phyloP scores from a whole-genome alignment of 768 basidiomycete genomes.

The Suillus subalutaceus region DNA sequence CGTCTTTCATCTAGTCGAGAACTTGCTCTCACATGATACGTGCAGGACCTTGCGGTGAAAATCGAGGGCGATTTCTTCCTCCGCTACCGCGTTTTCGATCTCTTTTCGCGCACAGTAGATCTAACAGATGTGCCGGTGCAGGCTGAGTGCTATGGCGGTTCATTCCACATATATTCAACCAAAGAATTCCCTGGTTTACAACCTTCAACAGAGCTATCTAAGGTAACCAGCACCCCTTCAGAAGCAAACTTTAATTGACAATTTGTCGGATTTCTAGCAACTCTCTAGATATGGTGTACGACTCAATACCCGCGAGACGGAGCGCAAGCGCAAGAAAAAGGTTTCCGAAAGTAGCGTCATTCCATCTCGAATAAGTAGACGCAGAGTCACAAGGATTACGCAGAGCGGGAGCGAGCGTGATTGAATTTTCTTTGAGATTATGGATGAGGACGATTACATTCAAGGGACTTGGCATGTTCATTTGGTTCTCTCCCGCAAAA shows the following conservation, averaged over 20 bases:
- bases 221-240: constrained; percentile 39
- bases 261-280: constrained; percentile 24
- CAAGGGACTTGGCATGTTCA: not conserved
- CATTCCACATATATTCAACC: constrained; percentile 72
- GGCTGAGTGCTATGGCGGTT: constrained; percentile 67
- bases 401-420: constrained; percentile 30
- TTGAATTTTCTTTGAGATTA: constrained; percentile 7
- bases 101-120: constrained; percentile 43
- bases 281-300: constrained; percentile 37
- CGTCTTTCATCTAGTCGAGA: constrained; percentile 17
- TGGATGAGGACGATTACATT: too few relatives aligned
- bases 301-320: constrained; percentile 40
- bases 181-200: constrained; percentile 74
- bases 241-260: not conserved
- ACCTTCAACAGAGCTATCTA: constrained; percentile 71
- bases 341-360: constrained; percentile 15
- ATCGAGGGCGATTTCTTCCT: constrained; percentile 67
- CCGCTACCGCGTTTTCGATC: constrained; percentile 73
- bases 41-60: constrained; percentile 69
- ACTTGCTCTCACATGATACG: constrained; percentile 6
- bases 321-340: constrained; percentile 39
- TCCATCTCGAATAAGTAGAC: not conserved
- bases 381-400: not conserved
- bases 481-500: not conserved
- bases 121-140: constrained; percentile 45